Evolutionary conservation across 1,139 yeast species (phyloP), one percentile per base, ranked within the genome.

Genomic region (Geotrichum candidum): DNA sequence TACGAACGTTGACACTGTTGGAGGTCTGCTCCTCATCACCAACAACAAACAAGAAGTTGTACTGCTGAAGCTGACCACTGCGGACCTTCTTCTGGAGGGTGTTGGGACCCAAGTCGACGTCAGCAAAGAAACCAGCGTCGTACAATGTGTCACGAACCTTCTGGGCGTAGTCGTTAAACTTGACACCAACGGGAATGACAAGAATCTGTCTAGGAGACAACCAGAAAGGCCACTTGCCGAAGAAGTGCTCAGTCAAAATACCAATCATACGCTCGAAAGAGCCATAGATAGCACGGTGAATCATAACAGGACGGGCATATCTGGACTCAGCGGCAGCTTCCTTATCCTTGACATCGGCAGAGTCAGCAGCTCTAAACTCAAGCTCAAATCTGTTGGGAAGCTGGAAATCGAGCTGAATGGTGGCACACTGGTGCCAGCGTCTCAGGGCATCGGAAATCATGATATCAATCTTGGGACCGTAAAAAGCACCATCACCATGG

Each of bases 221-320:
- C 99, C 99, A 94, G 83, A 94, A 88, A 72, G 99, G 99, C 98
- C 98, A 92, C 76, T 90, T 91, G 73, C 99, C 99, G 74, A 92
- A 96, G 79, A 82, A 92, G 78, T 94, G 98, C 77, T 94, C 99
- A 64, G 96, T 91, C 77, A 94, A 85, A 70, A 94, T 90, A 65
- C 97, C 98, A 68, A 96, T 88, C 96, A 94, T 91, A 82, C 99
- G 88, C 81, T 94, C 99, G 61, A 94, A 94, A 53, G 97, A 91
- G 65, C 99, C 99, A 75, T 91, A 85, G 68, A 94, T 89, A 68
- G 99, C 99, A 80, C 99, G 88, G 79, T 94, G 99, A 72, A 94
- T 91, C 98, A 94, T 94, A 63, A 94, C 98, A 57, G 99, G 99
- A 77, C 96, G 69, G 68, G 71, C 69, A 64, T 68, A 67, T 71